Evolutionary conservation across 257 asterid genomes (phyloP).

Genomic region (Solanum etuberosum): DNA sequence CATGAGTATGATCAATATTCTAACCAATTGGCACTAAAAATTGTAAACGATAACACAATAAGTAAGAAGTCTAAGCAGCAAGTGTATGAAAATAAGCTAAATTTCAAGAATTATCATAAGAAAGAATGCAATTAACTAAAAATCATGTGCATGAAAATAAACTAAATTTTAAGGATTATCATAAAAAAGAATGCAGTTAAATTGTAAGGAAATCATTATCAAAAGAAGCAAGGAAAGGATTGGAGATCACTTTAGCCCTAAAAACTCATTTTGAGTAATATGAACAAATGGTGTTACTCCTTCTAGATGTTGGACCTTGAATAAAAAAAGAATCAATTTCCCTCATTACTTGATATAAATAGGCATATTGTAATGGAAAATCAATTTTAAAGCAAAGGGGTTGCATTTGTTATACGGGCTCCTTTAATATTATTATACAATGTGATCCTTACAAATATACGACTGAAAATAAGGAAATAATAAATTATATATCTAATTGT

Average conservation of each 20-base stretch:
- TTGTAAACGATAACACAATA: not conserved
- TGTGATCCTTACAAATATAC: not conserved
- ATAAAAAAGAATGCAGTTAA: not conserved
- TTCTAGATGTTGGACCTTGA: conserved; percentile 40
- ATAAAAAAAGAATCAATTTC: conserved; percentile 7
- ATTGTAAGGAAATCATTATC: not conserved
- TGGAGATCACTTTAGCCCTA: conserved; percentile 42
- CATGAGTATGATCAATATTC: not conserved
- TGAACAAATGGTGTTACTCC: conserved; percentile 43
- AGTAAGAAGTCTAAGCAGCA: not conserved
- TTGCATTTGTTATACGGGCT: not conserved
- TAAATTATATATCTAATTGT: too few relatives aligned
- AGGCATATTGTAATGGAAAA: not conserved
- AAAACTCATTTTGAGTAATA: conserved; percentile 7
- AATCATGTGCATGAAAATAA: not conserved
- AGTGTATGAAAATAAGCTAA: not conserved
- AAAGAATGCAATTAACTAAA: too few relatives aligned
- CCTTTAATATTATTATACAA: not conserved
- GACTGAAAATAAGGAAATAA: not conserved
- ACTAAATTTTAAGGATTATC: not conserved
- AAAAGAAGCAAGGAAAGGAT: not conserved
- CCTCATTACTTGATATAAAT: not conserved
- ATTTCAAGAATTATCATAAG: not conserved
- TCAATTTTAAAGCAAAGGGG: not conserved
- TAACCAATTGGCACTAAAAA: not conserved